Evolutionary conservation across 2,329 filamentous ascomycete species (phyloP), one percentile per base, ranked within the genome.

Genomic region (Huntiella bhutanensis): DNA sequence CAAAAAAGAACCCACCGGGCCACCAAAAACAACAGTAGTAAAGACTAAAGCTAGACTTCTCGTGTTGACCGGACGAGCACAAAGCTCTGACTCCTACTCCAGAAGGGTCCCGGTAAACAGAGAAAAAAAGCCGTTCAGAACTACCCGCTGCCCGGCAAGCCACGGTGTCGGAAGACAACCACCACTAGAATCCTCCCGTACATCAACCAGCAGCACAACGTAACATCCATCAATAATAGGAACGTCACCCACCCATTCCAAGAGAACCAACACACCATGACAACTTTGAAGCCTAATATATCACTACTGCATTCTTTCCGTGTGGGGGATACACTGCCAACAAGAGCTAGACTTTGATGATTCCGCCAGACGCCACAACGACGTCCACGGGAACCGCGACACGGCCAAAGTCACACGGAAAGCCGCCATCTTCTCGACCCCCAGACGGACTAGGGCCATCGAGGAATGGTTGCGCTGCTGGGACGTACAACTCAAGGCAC

Each of bases 301-400:
- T 16, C 8, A 22, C 43, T 37, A 8, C 7, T 37, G 10, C 28
- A 19, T 46, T 55, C 64, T 75, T 73, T 80, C 76, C 87, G 82
- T 70, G 79, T 85, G 58, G 78, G 22, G 82, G 73, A 67, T 71
- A 80, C 84, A 83, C 73, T 79, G 75, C 79, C 82, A 77, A 82
- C 81, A 61, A 69, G 79, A 84, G 93, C 80, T 77, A 67, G 83
- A 91, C 86, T 95, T 94, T 93, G 44, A 80, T 68, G 81, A 87
- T 80, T 82, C 78, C 80, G 77, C 75, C 75, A 12, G 15, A 32
- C 22, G 22, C 22, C 22, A 28, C 7, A 28, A 28, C 6, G 22
- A 28, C 22, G 22, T 28, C 22, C 22, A 4, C 46, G 55, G 46
- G 73, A 74, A 78, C 76, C 80, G 77, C 63, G 50, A 67, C 77